Evolutionary conservation across 140 eudicot genomes (phyloP), one percentile per base, ranked within the genome.

Genomic region (Ambrosia hybrid): DNA sequence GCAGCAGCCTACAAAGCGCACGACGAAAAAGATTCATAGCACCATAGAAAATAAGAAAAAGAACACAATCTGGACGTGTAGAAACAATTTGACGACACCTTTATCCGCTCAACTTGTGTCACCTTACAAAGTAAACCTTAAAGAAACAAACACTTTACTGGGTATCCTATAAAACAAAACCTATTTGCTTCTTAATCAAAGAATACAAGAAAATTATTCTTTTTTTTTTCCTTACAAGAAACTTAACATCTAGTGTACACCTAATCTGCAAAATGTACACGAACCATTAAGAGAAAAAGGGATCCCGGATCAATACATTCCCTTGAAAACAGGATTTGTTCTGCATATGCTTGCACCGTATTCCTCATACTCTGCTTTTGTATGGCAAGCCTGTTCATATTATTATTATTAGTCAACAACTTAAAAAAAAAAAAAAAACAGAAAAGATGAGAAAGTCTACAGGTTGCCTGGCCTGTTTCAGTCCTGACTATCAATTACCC

Each of bases 261-360:
- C 80, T 73, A 81, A 79, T 67, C 85, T 74, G 76, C 73, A 75
- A 67, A 78, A 76, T 67, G 82, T 71, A 71, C 82, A 75, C 53
- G 15, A 64, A 67, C 60, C 53, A 51, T 57, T 70, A 51, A 45
- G 76, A 33, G 8, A 26, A 17, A 11, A 46, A 41, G 55, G 14
- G 34, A 21, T 41, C 72, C 71, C 57, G 15, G 68, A 21, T 95
- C 86, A 95, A 76, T 86, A 95, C 99, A 95, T 95, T 68, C 99
- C 97, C 82, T 95, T 95, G 85, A 95, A 95, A 74, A 95, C 99
- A 53, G 96, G 99, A 81, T 95, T 95, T 37, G 99, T 88, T 52
- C 99, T 86, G 82, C 99, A 95, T 84, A 95, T 95, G 86, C 99
- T 91, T 21, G 99, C 99, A 17, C 99, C 99, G 52, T 76, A 83